Conservation (phyloP, 2,329 filamentous ascomycete species). For the Decorospora gaudefroyi region DNA sequence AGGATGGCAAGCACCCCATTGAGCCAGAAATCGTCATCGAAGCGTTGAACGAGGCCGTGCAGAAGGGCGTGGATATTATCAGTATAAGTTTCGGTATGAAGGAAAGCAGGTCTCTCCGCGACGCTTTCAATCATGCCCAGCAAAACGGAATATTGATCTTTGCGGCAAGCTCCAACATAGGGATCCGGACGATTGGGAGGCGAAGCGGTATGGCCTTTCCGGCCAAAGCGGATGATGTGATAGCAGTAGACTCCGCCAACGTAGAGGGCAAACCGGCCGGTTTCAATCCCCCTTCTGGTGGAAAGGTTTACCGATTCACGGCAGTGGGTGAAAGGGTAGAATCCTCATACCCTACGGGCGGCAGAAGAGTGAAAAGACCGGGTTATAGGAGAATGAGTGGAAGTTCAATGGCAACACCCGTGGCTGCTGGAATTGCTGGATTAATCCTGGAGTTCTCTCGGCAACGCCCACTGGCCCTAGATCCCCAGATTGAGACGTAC, state of each 20-base stretch:
- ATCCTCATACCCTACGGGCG: not conserved
- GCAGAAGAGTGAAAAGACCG: no score
- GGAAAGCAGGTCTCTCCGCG: not conserved
- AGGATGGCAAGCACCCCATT: slow-evolving; percentile 1
- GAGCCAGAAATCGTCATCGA: slow-evolving; percentile 4
- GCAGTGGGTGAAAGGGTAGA: not conserved
- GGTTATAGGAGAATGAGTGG: slow-evolving; percentile 2
- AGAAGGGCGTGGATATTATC: slow-evolving; percentile 19
- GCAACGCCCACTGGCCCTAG: slow-evolving; percentile 6
- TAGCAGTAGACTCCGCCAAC: slow-evolving; percentile 15
- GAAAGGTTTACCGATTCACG: not conserved
- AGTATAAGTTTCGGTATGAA: slow-evolving; percentile 19
- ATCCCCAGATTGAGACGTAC: not conserved
- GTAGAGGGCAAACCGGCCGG: slow-evolving; percentile 3
- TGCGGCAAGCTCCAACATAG: slow-evolving; percentile 17
- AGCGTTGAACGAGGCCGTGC: slow-evolving; percentile 17
- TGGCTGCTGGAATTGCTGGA: slow-evolving; percentile 19
- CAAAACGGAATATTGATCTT: not conserved
- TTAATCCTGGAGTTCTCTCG: slow-evolving; percentile 17
- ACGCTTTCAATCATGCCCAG: not conserved
- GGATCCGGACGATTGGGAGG: not conserved
- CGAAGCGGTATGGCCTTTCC: slow-evolving; percentile 12
- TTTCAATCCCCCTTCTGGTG: slow-evolving; percentile 7
- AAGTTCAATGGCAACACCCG: slow-evolving; percentile 16
- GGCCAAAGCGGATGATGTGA: slow-evolving; percentile 13